Percentiles rank a stretch among this genome's conserved stretches.
Evolutionary conservation across 139 green algal genomes (phyloP).

Genomic region (Tetraselmis chui): DNA sequence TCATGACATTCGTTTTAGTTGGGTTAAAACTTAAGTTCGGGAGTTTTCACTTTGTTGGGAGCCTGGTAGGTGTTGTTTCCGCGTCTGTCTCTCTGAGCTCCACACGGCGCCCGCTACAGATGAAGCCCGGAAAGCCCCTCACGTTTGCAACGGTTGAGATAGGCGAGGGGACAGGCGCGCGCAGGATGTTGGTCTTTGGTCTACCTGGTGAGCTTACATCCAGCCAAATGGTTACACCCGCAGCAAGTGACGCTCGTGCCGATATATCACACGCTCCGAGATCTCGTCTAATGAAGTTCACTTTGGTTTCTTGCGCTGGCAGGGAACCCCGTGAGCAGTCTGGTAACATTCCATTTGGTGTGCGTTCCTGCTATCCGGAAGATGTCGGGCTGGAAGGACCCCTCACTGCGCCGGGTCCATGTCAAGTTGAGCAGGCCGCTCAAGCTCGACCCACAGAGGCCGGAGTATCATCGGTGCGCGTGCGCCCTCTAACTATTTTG

Average conservation of each 20-base stretch:
- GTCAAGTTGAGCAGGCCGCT: conserved; percentile 38
- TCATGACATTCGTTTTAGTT: too few species aligned
- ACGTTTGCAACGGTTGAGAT: conserved; percentile 84
- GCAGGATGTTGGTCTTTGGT: conserved; percentile 61
- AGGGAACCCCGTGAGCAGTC: conserved; percentile 83
- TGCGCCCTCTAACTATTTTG: too few species aligned
- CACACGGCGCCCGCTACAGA: conserved; percentile 47
- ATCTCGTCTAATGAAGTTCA: too few species aligned
- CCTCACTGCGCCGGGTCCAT: conserved; percentile 59
- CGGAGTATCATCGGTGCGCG: conserved; percentile 87
- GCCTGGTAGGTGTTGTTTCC: too few species aligned
- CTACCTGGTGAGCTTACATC: conserved; percentile 63
- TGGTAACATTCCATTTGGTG: conserved; percentile 90
- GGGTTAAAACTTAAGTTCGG: too few species aligned
- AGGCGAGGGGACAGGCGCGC: conserved; percentile 5
- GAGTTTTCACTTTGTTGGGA: too few species aligned
- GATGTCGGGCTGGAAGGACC: conserved; percentile 66
- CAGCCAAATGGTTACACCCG: too few species aligned
- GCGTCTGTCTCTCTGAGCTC: too few species aligned
- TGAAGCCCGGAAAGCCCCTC: conserved; percentile 97
- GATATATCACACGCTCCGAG: too few species aligned
- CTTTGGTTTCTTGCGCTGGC: too few species aligned
- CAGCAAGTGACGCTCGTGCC: too few species aligned
- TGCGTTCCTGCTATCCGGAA: conserved; percentile 75
- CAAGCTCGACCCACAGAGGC: conserved; percentile 83